These are phyloP conservation scores for Takashimella koratensis DNA, from an alignment of 1,284 basidiomycete genomes.

Conservation along the genomic window DNA sequence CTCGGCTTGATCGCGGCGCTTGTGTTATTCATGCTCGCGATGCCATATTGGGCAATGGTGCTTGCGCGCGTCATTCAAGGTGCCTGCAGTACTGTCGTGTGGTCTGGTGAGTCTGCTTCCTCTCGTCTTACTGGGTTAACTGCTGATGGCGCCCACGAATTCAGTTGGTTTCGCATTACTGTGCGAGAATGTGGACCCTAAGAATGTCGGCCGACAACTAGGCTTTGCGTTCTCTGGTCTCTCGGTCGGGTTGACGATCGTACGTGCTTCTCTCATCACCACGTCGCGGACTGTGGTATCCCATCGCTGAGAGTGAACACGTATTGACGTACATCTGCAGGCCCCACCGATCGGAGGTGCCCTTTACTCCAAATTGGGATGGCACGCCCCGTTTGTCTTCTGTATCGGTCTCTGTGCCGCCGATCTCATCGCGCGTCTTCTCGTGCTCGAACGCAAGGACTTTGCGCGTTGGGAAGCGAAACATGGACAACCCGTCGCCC, in stretches of 20 bases:
- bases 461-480: constrained; percentile 23
- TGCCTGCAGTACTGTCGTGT: constrained; percentile 66
- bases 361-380: constrained; percentile 64
- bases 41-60: constrained; percentile 65
- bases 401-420: constrained; percentile 58
- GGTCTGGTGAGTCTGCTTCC: constrained; percentile 66
- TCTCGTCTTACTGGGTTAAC: neutral
- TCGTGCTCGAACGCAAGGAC: constrained; percentile 52
- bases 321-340: too few relatives aligned
- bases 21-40: constrained; percentile 75
- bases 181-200: constrained; percentile 64
- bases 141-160: neutral
- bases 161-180: constrained; percentile 24
- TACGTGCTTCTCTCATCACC: constrained; percentile 51
- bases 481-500: constrained; percentile 17
- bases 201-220: constrained; percentile 62
- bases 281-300: too few relatives aligned
- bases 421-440: constrained; percentile 58
- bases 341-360: constrained; percentile 65
- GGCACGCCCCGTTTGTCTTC: constrained; percentile 70
- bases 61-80: constrained; percentile 69
- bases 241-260: constrained; percentile 54
- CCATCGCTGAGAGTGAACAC: too few relatives aligned
- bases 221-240: constrained; percentile 69
- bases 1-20: constrained; percentile 42